These are phyloP conservation scores for Exutisphaerella laricina DNA, from an alignment of 2,329 filamentous ascomycete species.

Conservation along the genomic window DNA sequence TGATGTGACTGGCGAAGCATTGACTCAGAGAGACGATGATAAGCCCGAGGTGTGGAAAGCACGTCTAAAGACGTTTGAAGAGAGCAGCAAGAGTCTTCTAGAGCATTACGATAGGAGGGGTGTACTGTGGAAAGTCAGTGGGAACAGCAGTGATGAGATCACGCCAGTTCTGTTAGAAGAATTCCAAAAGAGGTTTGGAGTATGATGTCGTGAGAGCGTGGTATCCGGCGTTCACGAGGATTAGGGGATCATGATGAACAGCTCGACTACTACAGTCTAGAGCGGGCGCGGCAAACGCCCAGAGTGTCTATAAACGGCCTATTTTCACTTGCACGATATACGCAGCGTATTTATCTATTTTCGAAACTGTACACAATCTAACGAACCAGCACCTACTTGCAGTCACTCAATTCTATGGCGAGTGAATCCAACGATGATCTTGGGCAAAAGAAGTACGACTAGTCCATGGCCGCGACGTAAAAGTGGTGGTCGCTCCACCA, in stretches of 20 bases:
- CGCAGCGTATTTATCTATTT: no score
- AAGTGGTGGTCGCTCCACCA: no score
- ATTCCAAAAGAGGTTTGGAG: constrained; percentile 68
- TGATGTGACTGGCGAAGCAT: constrained; percentile 81
- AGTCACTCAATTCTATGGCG: no score
- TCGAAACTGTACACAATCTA: no score
- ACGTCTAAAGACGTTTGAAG: constrained; percentile 75
- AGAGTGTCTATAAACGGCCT: no score
- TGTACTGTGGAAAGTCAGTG: constrained; percentile 79
- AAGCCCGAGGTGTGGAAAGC: constrained; percentile 78
- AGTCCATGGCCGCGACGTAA: no score
- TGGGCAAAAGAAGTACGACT: no score
- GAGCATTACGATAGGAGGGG: constrained; percentile 84
- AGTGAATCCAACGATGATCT: no score
- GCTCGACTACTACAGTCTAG: constrained; percentile 13
- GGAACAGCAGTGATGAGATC: constrained; percentile 91
- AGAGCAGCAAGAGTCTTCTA: constrained; percentile 77
- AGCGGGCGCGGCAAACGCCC: no score
- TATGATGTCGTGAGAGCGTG: constrained; percentile 17
- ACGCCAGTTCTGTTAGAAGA: constrained; percentile 80
- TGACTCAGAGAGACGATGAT: constrained; percentile 81
- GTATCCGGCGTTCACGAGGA: constrained; percentile 6
- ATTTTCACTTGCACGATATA: no score
- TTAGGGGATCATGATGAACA: neutral
- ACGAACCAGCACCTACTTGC: no score